Conservation (phyloP, 192 early-diverging fungal genomes). For the Backusella macrospora region DNA sequence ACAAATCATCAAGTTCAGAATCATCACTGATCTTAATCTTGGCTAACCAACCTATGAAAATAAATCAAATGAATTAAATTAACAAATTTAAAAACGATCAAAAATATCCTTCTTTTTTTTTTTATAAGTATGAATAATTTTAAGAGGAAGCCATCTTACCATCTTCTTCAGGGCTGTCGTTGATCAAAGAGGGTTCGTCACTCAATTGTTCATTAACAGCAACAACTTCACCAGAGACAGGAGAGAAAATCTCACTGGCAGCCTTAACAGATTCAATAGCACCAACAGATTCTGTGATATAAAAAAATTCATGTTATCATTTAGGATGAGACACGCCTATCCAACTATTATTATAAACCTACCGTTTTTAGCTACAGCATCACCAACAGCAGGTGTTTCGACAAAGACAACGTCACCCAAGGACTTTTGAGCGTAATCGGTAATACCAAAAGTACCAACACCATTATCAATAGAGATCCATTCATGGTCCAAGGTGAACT, state of each 20-base stretch:
- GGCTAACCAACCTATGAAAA: conserved; percentile 81
- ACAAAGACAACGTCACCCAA: conserved; percentile 96
- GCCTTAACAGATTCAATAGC: conserved; percentile 96
- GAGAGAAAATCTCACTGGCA: conserved; percentile 88
- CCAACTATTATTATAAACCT: conserved; percentile 18
- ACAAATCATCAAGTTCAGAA: conserved; percentile 70
- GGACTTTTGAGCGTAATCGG: conserved; percentile 86
- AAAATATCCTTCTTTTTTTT: neutral
- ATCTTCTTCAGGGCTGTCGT: conserved; percentile 70
- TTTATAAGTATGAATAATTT: no score
- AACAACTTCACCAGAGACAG: conserved; percentile 80
- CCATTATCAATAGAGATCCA: conserved; percentile 80
- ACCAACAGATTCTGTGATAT: conserved; percentile 63
- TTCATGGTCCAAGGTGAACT: conserved; percentile 90
- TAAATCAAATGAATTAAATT: conserved; percentile 18
- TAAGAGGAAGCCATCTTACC: conserved; percentile 49
- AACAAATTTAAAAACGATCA: neutral
- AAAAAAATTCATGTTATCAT: neutral
- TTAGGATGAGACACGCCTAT: neutral
- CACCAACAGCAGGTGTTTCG: conserved; percentile 78
- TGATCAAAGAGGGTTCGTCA: conserved; percentile 78
- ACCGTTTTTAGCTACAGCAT: conserved; percentile 64
- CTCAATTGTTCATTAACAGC: conserved; percentile 72
- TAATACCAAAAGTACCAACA: conserved; percentile 89
- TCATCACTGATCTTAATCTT: conserved; percentile 80